phyloP scores from a whole-genome alignment of 768 basidiomycete genomes.

The Xerocomus brunneocitrinus region DNA sequence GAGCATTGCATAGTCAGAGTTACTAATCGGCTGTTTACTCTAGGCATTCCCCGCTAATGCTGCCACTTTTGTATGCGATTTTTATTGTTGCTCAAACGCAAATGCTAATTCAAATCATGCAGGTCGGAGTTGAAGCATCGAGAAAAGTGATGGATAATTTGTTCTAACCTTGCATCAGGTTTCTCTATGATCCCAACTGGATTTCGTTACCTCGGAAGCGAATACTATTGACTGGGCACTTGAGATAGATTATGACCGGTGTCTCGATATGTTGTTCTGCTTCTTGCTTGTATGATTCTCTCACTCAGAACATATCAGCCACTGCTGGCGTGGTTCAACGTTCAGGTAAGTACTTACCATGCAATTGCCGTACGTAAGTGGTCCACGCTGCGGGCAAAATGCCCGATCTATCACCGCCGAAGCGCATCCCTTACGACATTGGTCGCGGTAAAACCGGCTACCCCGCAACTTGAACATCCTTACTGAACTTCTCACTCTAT shows the following conservation, averaged over 20 bases:
- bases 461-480: constrained; percentile 4
- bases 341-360: too few species aligned
- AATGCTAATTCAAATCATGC: constrained; percentile 5
- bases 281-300: constrained; percentile 3
- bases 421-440: constrained; percentile 13
- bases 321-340: background rate
- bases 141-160: constrained; percentile 75
- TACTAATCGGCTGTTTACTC: background rate
- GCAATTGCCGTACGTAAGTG: constrained; percentile 1
- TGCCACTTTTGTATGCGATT: constrained; percentile 74
- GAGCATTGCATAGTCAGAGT: background rate
- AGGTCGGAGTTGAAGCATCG: constrained; percentile 92
- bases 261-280: constrained; percentile 7
- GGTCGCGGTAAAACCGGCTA: background rate
- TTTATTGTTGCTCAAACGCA: background rate
- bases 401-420: constrained; percentile 1
- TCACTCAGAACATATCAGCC: constrained; percentile 3
- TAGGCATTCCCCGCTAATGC: constrained; percentile 98
- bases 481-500: background rate
- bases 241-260: constrained; percentile 4
- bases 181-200: background rate
- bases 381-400: background rate
- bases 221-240: constrained; percentile 3
- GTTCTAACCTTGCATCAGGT: constrained; percentile 33
- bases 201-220: constrained; percentile 2